A percentile compares a stretch with the other conserved stretches of the same genome.
Conservation (phyloP, 2,329 filamentous ascomycete species). For the Salinomyces thailandicus region DNA sequence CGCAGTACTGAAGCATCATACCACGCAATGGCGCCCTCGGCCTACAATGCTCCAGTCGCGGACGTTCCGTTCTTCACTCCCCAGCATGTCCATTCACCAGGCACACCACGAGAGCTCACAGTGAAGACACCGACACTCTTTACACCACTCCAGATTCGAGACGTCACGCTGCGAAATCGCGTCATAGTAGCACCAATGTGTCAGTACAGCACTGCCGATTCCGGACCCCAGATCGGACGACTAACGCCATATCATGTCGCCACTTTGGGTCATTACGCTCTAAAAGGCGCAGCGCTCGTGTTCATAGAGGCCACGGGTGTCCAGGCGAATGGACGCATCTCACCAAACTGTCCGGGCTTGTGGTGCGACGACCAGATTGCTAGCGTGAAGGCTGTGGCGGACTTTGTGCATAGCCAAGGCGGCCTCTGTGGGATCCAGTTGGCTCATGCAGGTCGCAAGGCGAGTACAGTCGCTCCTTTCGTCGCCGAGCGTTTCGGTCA, state of each 20-base stretch:
- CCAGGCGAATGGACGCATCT: slow-evolving; percentile 68
- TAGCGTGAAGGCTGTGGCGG: slow-evolving; percentile 57
- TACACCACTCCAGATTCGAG: slow-evolving; percentile 45
- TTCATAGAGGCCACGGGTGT: slow-evolving; percentile 73
- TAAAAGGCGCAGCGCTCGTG: slow-evolving; percentile 61
- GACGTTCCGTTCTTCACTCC: slow-evolving; percentile 40
- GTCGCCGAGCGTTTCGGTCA: slow-evolving; percentile 30
- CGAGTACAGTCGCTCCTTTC: slow-evolving; percentile 51
- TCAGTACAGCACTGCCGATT: slow-evolving; percentile 54
- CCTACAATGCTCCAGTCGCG: slow-evolving; percentile 31
- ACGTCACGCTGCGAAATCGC: slow-evolving; percentile 52
- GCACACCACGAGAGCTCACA: slow-evolving; percentile 35
- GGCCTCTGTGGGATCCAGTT: slow-evolving; percentile 70
- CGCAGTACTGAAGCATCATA: not conserved
- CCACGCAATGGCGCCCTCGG: slow-evolving; percentile 2
- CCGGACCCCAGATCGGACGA: slow-evolving; percentile 45
- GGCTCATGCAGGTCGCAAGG: slow-evolving; percentile 62
- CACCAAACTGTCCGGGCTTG: slow-evolving; percentile 64
- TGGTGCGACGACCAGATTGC: slow-evolving; percentile 77
- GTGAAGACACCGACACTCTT: slow-evolving; percentile 47
- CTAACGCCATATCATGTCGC: slow-evolving; percentile 72
- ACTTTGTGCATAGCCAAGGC: slow-evolving; percentile 68
- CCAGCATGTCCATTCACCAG: slow-evolving; percentile 32
- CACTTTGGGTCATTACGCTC: slow-evolving; percentile 67
- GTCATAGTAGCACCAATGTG: slow-evolving; percentile 55